These are phyloP conservation scores for Magnaporthales sp. DNA, from an alignment of 2,329 filamentous ascomycete genomes.

Conservation along the genomic window DNA sequence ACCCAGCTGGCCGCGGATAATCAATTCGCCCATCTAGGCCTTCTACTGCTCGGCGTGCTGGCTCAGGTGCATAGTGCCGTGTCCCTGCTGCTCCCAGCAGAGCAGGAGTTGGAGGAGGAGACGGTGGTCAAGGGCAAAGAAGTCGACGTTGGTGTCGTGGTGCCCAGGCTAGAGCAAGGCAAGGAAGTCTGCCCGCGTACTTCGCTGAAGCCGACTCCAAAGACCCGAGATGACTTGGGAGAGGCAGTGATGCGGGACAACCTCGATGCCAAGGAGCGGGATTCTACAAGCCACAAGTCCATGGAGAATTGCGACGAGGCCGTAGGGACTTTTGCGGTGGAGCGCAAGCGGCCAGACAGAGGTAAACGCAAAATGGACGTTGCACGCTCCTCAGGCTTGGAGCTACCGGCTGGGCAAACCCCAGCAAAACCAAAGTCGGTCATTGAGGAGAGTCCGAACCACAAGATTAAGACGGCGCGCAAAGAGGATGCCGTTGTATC, in stretches of 20 bases:
- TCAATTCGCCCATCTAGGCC: constrained; percentile 63
- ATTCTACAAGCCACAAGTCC: background rate
- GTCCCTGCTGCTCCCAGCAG: constrained; percentile 22
- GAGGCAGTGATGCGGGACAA: constrained; percentile 8
- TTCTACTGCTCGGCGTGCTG: constrained; percentile 57
- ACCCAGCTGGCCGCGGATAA: constrained; percentile 62
- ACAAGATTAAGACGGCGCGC: constrained; percentile 7
- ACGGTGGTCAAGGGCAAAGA: constrained; percentile 17
- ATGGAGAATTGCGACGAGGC: background rate
- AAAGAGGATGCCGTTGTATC: constrained; percentile 20
- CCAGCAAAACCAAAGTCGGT: background rate
- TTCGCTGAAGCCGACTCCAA: background rate
- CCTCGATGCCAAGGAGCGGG: background rate
- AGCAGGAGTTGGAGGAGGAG: constrained; percentile 5
- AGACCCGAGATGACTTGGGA: constrained; percentile 10
- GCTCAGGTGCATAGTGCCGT: constrained; percentile 46
- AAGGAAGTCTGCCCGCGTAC: too few species aligned
- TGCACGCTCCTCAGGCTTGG: background rate
- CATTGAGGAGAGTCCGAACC: constrained; percentile 10
- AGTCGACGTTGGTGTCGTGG: background rate
- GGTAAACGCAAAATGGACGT: background rate
- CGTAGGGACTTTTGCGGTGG: background rate
- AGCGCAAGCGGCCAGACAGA: background rate
- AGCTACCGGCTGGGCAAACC: background rate
- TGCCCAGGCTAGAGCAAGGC: background rate